These are phyloP conservation scores for Aspergillus melleus DNA, from an alignment of 2,329 filamentous ascomycete species.

Conservation along the genomic window DNA sequence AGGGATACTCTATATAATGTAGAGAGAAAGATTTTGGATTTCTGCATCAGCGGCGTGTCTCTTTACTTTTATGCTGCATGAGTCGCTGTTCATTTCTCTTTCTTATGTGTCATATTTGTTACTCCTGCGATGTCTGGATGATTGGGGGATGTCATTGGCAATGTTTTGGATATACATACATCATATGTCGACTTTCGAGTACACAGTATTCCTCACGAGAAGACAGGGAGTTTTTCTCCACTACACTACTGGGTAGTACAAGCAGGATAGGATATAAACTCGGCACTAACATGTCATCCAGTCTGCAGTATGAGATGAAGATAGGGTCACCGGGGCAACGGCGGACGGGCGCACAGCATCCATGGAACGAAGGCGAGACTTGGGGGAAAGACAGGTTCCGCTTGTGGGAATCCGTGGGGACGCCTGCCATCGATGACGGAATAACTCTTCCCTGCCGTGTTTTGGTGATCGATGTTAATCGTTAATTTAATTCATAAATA, in stretches of 20 bases:
- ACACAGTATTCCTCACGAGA: too few species aligned
- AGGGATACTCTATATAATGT: constrained; percentile 41
- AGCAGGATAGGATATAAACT: not conserved
- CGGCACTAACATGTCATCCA: too few species aligned
- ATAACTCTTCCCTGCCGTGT: not conserved
- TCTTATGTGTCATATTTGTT: not conserved
- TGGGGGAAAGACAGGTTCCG: not conserved
- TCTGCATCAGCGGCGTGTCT: not conserved
- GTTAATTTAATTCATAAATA: not conserved
- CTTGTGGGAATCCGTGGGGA: constrained; percentile 9
- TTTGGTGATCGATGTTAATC: not conserved
- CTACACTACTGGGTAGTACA: not conserved
- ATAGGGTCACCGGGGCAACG: constrained; percentile 18
- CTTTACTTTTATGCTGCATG: not conserved
- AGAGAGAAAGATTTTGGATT: not conserved
- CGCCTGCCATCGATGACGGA: constrained; percentile 5
- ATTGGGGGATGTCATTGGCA: not conserved
- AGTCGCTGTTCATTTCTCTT: not conserved
- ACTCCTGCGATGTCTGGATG: not conserved
- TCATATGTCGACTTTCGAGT: too few species aligned
- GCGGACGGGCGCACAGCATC: constrained; percentile 3
- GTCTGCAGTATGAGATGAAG: not conserved
- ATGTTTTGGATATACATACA: too few species aligned
- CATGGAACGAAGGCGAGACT: constrained; percentile 6
- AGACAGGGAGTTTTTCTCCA: too few species aligned